Evolutionary conservation across 1,139 yeast species (phyloP).

Genomic region (Kodamaea derodonti): DNA sequence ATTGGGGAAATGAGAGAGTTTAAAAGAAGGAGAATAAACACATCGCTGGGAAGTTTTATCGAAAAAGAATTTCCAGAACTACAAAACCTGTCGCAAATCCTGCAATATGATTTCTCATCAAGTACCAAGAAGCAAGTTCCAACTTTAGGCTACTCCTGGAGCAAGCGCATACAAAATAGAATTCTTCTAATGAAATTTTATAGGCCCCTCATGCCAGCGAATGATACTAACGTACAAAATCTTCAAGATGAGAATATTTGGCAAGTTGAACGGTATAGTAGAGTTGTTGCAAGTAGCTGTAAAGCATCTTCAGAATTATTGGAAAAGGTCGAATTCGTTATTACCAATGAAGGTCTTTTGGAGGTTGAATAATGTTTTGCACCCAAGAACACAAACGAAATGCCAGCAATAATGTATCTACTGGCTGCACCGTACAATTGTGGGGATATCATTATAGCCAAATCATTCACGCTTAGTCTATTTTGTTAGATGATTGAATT

Average conservation of each 20-base stretch:
- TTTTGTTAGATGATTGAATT: too few species aligned
- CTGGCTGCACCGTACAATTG: too few species aligned
- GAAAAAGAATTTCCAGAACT: too few species aligned
- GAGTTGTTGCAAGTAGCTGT: constrained; percentile 17
- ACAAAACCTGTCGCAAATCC: neutral
- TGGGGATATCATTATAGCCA: too few species aligned
- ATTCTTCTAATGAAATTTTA: constrained; percentile 34
- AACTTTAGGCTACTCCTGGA: constrained; percentile 42
- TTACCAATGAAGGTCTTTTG: constrained; percentile 2
- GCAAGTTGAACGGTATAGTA: constrained; percentile 26
- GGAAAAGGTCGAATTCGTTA: constrained; percentile 5
- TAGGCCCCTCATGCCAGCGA: constrained; percentile 23
- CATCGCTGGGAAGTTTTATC: too few species aligned
- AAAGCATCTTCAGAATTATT: neutral
- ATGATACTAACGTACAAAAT: neutral
- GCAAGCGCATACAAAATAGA: constrained; percentile 28
- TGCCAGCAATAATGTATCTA: too few species aligned
- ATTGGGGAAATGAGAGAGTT: constrained; percentile 2
- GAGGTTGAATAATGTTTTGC: constrained; percentile 3
- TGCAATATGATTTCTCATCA: neutral
- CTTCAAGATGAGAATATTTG: too few species aligned
- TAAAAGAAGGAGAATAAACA: constrained; percentile 3
- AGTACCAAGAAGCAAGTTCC: constrained; percentile 29
- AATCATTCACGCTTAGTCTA: too few species aligned
- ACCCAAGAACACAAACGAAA: too few species aligned